phyloP scores from a whole-genome alignment of 306 rosid species.

The Hippophae rhamnoides region DNA sequence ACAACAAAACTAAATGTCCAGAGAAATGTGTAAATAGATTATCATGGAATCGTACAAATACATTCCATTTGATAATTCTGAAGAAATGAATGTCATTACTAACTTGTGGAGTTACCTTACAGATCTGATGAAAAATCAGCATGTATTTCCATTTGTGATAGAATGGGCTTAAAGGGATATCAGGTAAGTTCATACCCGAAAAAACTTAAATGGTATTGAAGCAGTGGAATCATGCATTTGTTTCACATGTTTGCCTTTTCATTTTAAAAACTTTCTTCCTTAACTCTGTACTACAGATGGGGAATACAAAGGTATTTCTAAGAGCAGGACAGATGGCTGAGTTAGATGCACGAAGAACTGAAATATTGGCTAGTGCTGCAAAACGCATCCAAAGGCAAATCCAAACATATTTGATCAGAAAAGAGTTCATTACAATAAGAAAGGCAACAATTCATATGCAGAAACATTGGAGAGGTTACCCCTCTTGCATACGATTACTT shows the following conservation, averaged over 20 bases:
- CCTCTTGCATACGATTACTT: conserved; percentile 12
- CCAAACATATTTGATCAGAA: conserved; percentile 59
- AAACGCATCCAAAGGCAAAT: conserved; percentile 69
- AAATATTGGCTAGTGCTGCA: conserved; percentile 68
- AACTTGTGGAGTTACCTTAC: conserved; percentile 8
- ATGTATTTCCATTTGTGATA: conserved; percentile 55
- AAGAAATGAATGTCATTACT: conserved; percentile 1
- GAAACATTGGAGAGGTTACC: conserved; percentile 65
- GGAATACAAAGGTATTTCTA: conserved; percentile 74
- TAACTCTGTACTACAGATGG: conserved; percentile 43
- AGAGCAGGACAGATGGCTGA: conserved; percentile 98
- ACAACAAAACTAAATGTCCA: not conserved
- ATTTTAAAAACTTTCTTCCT: conserved; percentile 9
- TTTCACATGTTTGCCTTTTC: conserved; percentile 2
- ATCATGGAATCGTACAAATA: not conserved
- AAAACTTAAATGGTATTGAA: conserved; percentile 6
- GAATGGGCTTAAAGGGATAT: conserved; percentile 72
- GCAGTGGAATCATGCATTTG: not conserved
- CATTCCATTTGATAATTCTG: conserved; percentile 2
- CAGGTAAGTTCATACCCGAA: conserved; percentile 44
- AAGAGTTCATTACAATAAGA: conserved; percentile 49
- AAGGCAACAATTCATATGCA: conserved; percentile 55
- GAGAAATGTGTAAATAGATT: conserved; percentile 2
- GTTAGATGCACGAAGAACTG: conserved; percentile 75
- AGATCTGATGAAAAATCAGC: conserved; percentile 84